Evolutionary conservation across 2,329 filamentous ascomycete genomes (phyloP), one percentile per base, ranked within the genome.

Genomic region (Cercospora sesami): DNA sequence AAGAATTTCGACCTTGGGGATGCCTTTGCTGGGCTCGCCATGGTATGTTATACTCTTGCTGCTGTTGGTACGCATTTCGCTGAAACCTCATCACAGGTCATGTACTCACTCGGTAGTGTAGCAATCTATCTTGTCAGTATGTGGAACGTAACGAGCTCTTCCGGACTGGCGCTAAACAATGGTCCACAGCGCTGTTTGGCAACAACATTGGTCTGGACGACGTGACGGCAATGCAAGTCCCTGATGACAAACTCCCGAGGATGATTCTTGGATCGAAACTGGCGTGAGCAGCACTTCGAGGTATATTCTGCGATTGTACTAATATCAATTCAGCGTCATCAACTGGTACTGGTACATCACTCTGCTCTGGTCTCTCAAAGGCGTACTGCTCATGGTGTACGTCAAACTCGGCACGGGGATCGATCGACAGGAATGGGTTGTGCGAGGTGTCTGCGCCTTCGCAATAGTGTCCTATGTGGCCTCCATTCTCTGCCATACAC

Each of bases 341-440:
- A 76, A 76, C 60, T 79, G 78, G 78, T 75, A 78, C 60, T 78
- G 75, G 73, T 79, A 79, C 62, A 75, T 79, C 28, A 74, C 69
- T 48, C 73, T 77, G 64, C 74, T 78, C 5, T 79, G 77, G 77
- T 74, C 68, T 30, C 61, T 78, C 26, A 79, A 79, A 58, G 75
- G 72, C 2, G 74, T 79, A n/a, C 67, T 79, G 5, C 68, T 79
- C 10, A 74, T 73, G 51, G 72, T 79, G 5, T 79, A 77, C 62
- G 72, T 73, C 68, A 76, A 75, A 63, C 61, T 70, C 16, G 75
- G 74, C 58, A 65, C 70, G 51, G 77, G 77, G 51, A 70, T 75
- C 31, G 71, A 73, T 66, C 68, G 74, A 55, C 75, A 75, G 14
- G 67, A 72, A 31, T 67, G 71, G 21, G 61, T 78, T 0, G 74